phyloP scores from a whole-genome alignment of 2,329 filamentous ascomycete genomes.

The Cladosporium sp. region DNA sequence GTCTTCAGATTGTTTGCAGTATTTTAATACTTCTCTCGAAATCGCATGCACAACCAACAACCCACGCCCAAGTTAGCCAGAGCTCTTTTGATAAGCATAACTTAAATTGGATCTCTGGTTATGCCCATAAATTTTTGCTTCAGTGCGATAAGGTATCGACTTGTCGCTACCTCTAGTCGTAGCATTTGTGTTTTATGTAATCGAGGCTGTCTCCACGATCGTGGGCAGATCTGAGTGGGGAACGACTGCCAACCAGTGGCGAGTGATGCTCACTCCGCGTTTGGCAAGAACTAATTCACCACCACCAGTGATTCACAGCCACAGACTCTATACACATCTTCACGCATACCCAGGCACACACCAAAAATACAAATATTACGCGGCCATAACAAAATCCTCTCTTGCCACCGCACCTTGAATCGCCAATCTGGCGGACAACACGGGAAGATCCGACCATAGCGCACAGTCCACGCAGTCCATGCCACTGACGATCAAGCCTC shows the following conservation, averaged over 20 bases:
- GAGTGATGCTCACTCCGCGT: conserved; percentile 2
- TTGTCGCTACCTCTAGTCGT: too few species aligned
- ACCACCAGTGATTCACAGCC: neutral
- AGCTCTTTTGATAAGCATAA: too few species aligned
- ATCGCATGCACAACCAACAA: too few species aligned
- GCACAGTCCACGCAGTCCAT: conserved; percentile 25
- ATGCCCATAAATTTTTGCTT: too few species aligned
- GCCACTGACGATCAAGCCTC: conserved; percentile 31
- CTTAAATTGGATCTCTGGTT: too few species aligned
- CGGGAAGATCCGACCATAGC: conserved; percentile 15
- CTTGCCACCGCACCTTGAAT: neutral
- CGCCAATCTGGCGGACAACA: conserved; percentile 10
- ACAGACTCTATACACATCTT: neutral
- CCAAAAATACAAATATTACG: neutral
- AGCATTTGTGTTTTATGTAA: neutral
- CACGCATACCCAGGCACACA: neutral
- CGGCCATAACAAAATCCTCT: neutral
- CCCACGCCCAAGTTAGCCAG: too few species aligned
- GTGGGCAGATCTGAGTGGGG: conserved; percentile 6
- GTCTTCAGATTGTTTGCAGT: too few species aligned
- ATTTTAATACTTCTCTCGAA: too few species aligned
- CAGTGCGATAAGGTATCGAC: too few species aligned
- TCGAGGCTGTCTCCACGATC: neutral
- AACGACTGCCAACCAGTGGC: conserved; percentile 7
- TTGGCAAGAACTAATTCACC: neutral